These are phyloP conservation scores for Penicillium cosmopolitanum DNA, from an alignment of 495 filamentous ascomycete genomes.

Conservation along the genomic window DNA sequence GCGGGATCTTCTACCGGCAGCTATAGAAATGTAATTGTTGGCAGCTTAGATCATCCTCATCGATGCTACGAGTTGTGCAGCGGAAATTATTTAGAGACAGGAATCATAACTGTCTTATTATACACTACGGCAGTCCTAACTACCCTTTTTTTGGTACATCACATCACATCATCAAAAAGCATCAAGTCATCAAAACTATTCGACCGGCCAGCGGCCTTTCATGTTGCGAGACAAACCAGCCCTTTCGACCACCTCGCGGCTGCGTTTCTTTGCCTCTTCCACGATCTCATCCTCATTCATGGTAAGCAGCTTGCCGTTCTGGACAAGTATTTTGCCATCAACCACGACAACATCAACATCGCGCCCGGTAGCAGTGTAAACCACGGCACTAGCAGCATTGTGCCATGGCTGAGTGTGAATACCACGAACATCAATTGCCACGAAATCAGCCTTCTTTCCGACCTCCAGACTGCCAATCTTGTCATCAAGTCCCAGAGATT, in stretches of 20 bases:
- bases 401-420: constrained; percentile 40
- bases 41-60: too few relatives aligned
- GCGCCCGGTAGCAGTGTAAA: constrained; percentile 51
- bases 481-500: constrained; percentile 50
- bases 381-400: constrained; percentile 49
- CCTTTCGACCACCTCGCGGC: constrained; percentile 43
- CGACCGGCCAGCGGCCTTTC: constrained; percentile 42
- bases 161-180: not conserved
- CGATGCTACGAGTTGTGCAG: too few relatives aligned
- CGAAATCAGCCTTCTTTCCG: constrained; percentile 60
- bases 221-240: constrained; percentile 45
- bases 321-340: constrained; percentile 48
- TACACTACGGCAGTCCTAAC: constrained; percentile 7
- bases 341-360: constrained; percentile 55
- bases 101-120: constrained; percentile 9
- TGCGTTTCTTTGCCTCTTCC: constrained; percentile 37
- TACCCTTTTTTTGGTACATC: constrained; percentile 3
- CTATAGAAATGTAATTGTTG: not conserved
- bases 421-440: constrained; percentile 46
- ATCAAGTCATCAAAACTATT: constrained; percentile 10
- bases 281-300: constrained; percentile 42
- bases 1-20: not conserved
- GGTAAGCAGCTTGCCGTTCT: constrained; percentile 36
- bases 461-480: constrained; percentile 54
- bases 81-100: not conserved